phyloP scores from a whole-genome alignment of 495 filamentous ascomycete genomes.

The Aspergillus asperescens region DNA sequence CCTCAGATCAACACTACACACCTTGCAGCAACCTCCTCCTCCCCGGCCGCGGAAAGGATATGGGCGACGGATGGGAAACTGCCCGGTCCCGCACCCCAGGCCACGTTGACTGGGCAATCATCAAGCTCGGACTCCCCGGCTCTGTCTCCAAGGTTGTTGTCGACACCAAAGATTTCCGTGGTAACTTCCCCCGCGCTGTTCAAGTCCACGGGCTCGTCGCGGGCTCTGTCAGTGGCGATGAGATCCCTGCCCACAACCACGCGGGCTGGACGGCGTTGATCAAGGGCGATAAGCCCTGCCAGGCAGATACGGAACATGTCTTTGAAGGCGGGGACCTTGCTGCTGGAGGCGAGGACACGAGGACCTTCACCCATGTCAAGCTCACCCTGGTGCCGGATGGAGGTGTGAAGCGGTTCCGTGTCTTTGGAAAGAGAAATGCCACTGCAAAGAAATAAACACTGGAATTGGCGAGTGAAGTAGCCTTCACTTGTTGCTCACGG shows the following conservation, averaged over 20 bases:
- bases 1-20: constrained; percentile 84
- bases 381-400: constrained; percentile 89
- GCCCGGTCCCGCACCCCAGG: constrained; percentile 66
- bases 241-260: constrained; percentile 53
- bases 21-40: constrained; percentile 77
- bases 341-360: constrained; percentile 39
- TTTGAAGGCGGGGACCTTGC: constrained; percentile 46
- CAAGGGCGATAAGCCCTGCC: constrained; percentile 59
- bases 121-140: constrained; percentile 68
- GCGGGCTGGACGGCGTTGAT: constrained; percentile 67
- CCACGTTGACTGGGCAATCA: constrained; percentile 83
- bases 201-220: constrained; percentile 54
- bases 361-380: constrained; percentile 72
- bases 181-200: constrained; percentile 80
- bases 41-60: constrained; percentile 80
- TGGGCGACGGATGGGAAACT: constrained; percentile 96
- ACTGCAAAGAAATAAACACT: background rate
- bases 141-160: constrained; percentile 67
- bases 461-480: too few species aligned
- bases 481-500: too few species aligned
- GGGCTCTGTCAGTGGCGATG: constrained; percentile 51
- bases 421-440: constrained; percentile 50
- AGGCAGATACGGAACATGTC: constrained; percentile 75
- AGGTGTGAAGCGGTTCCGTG: constrained; percentile 80
- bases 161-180: constrained; percentile 85